phyloP scores from a whole-genome alignment of 352 stramenopile genomes.

The Pythium phragmitis region DNA sequence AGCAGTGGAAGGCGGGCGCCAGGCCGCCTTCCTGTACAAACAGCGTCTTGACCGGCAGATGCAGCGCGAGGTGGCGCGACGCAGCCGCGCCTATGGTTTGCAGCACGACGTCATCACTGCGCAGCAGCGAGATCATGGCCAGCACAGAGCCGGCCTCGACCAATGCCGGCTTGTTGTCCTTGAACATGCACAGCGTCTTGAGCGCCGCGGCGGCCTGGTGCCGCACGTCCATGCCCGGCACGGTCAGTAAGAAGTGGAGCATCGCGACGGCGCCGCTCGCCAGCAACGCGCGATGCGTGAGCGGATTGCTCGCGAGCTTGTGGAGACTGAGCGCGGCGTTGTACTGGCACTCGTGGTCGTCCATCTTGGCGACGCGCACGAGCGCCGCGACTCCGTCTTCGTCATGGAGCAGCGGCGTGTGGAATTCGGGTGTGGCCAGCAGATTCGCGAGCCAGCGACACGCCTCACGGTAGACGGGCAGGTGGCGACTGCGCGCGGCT shows the following conservation, averaged over 20 bases:
- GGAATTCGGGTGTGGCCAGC: slow-evolving; percentile 76
- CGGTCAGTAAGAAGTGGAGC: slow-evolving; percentile 75
- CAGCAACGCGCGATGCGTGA: slow-evolving; percentile 70
- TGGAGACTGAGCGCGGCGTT: slow-evolving; percentile 87
- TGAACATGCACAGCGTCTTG: slow-evolving; percentile 89
- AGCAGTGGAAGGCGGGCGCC: slow-evolving; percentile 61
- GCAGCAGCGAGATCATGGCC: slow-evolving; percentile 81
- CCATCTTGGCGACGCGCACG: slow-evolving; percentile 84
- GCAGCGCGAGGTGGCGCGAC: slow-evolving; percentile 87
- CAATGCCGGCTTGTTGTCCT: slow-evolving; percentile 89
- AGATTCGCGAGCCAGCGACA: slow-evolving; percentile 90
- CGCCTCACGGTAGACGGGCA: slow-evolving; percentile 92
- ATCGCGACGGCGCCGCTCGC: slow-evolving; percentile 54
- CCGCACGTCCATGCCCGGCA: slow-evolving; percentile 71
- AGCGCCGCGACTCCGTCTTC: slow-evolving; percentile 83
- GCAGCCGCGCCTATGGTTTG: slow-evolving; percentile 87
- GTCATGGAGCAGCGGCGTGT: slow-evolving; percentile 77
- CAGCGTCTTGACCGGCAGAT: slow-evolving; percentile 61
- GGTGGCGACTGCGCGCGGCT: slow-evolving; percentile 86
- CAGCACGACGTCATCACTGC: slow-evolving; percentile 73
- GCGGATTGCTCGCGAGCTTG: slow-evolving; percentile 81
- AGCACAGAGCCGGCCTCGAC: slow-evolving; percentile 84
- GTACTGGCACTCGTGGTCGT: slow-evolving; percentile 91
- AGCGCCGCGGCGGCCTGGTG: slow-evolving; percentile 90
- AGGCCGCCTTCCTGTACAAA: slow-evolving; percentile 73